Conservation (phyloP, 441 rosid genomes). For the Jatropha multifida region DNA sequence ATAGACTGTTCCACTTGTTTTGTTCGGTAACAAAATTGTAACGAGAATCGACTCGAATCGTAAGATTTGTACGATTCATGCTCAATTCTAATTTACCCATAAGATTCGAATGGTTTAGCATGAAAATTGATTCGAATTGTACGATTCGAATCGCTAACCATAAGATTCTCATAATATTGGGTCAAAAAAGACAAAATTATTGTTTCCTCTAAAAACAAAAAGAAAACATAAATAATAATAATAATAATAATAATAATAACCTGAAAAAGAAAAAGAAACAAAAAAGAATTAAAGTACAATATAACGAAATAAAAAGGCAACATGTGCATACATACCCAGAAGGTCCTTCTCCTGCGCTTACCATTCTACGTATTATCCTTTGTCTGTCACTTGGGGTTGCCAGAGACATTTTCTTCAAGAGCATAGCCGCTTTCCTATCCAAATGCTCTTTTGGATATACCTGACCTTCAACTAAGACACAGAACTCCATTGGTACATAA, state of each 20-base stretch:
- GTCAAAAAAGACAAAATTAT: background rate
- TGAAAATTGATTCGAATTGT: too few relatives aligned
- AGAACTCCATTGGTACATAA: conserved; percentile 74
- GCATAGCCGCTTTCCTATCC: conserved; percentile 34
- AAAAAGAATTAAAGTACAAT: background rate
- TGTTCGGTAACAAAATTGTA: too few relatives aligned
- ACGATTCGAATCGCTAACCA: too few relatives aligned
- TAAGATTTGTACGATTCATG: too few relatives aligned
- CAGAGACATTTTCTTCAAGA: conserved; percentile 51
- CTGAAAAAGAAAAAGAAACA: background rate
- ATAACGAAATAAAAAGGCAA: background rate
- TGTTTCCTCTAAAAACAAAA: background rate
- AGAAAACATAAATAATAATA: too few relatives aligned
- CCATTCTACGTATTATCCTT: conserved; percentile 46
- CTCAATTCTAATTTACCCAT: too few relatives aligned
- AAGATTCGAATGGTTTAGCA: too few relatives aligned
- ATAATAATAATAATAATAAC: too few relatives aligned
- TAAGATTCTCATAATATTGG: too few relatives aligned
- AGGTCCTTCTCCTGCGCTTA: conserved; percentile 51
- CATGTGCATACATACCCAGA: conserved; percentile 48
- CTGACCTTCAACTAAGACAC: conserved; percentile 69
- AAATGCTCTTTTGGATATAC: conserved; percentile 63
- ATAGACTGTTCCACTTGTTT: too few relatives aligned
- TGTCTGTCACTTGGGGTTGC: conserved; percentile 45
- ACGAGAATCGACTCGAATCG: too few relatives aligned